A percentile compares a stretch with the other conserved stretches of the same genome.
Conservation (phyloP, 495 filamentous ascomycete species). For the Evernia prunastri region DNA sequence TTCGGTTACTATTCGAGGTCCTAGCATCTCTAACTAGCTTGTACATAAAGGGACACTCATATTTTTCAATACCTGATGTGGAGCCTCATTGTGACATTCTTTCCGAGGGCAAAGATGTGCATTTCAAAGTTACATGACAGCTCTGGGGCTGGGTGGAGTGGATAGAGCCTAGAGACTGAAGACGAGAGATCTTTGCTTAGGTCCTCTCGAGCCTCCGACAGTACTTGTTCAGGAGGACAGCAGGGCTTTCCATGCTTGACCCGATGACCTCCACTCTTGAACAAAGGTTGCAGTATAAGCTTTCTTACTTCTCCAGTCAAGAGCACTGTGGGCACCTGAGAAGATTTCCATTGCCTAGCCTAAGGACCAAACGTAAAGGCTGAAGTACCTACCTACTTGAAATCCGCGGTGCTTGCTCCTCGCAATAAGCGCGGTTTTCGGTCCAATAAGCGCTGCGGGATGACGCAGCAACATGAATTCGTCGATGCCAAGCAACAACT, state of each 20-base stretch:
- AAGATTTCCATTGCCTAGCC: no score
- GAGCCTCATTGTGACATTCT: neutral
- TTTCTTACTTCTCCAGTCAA: neutral
- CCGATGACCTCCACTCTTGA: neutral
- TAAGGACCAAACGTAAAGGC: no score
- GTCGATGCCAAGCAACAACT: constrained; percentile 3
- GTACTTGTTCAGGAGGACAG: neutral
- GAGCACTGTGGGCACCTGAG: neutral
- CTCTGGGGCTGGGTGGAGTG: neutral
- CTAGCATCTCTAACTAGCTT: constrained; percentile 13
- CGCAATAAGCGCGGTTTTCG: neutral
- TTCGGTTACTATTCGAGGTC: neutral
- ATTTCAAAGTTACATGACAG: neutral
- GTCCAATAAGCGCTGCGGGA: constrained; percentile 1
- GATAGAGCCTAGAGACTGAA: no score
- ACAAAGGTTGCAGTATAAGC: neutral
- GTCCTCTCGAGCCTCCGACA: neutral
- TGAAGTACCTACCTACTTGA: neutral
- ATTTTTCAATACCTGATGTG: neutral
- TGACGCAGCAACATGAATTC: neutral
- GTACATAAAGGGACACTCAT: constrained; percentile 12
- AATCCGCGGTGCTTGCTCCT: neutral
- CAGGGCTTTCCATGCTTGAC: neutral
- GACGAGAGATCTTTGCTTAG: neutral
- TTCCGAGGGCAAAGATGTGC: neutral